Conservation (phyloP, 2,329 filamentous ascomycete genomes). For the Penicillium sp. region DNA sequence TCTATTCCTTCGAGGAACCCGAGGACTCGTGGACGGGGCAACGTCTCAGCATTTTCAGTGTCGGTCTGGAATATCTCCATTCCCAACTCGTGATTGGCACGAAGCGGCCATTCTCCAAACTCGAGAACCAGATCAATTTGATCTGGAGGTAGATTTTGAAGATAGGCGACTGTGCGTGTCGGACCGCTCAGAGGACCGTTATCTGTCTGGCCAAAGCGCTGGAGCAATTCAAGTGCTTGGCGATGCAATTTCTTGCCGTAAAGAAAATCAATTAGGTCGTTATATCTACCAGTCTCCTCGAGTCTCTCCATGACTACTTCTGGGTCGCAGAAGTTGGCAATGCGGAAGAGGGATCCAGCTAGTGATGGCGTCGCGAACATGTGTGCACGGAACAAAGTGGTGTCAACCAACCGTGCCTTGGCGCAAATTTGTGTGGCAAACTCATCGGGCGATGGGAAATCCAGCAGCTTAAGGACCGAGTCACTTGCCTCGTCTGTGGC, state of each 20-base stretch:
- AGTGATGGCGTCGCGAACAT: slow-evolving; percentile 85
- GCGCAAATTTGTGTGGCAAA: slow-evolving; percentile 56
- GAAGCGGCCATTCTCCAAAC: slow-evolving; percentile 80
- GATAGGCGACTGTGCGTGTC: slow-evolving; percentile 71
- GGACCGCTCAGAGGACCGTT: slow-evolving; percentile 62
- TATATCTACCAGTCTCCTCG: slow-evolving; percentile 78
- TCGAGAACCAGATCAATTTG: slow-evolving; percentile 85
- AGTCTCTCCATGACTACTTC: slow-evolving; percentile 89
- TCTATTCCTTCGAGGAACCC: slow-evolving; percentile 65
- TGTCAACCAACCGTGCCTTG: slow-evolving; percentile 80
- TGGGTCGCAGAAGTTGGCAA: slow-evolving; percentile 94
- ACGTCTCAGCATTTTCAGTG: slow-evolving; percentile 83
- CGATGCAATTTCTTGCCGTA: slow-evolving; percentile 89
- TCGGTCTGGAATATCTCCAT: slow-evolving; percentile 93
- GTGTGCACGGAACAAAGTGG: slow-evolving; percentile 84
- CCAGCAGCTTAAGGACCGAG: slow-evolving; percentile 41
- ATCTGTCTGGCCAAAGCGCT: slow-evolving; percentile 62
- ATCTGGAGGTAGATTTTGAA: slow-evolving; percentile 79
- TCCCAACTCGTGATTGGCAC: slow-evolving; percentile 60
- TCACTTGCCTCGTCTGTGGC: slow-evolving; percentile 36
- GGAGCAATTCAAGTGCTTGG: slow-evolving; percentile 72
- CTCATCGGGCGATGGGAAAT: slow-evolving; percentile 48
- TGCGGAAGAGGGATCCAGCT: slow-evolving; percentile 81
- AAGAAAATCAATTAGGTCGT: slow-evolving; percentile 92
- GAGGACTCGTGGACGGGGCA: slow-evolving; percentile 69